Percentiles rank a stretch among this genome's conserved stretches.
Evolutionary conservation across 208 protist species (phyloP).

Genomic region (Trypanosomatidae sp.): DNA sequence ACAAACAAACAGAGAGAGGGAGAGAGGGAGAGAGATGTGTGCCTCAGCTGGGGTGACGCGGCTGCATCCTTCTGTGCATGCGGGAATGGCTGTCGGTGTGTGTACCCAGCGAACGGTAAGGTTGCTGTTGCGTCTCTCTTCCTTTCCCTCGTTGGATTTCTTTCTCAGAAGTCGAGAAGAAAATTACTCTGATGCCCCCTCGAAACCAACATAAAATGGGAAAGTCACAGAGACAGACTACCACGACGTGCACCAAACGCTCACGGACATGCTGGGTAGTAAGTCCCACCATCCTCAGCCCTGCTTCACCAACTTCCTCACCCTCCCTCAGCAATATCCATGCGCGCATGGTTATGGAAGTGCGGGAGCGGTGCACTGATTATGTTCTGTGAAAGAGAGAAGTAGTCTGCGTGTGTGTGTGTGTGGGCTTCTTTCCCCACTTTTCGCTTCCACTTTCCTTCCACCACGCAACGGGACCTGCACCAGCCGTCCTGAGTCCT

Average conservation of each 20-base stretch:
- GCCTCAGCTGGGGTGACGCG: not conserved
- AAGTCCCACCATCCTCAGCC: not conserved
- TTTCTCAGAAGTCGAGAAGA: not conserved
- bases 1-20: not conserved
- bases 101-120: not conserved
- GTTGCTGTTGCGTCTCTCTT: not conserved
- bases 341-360: no score
- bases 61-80: not conserved
- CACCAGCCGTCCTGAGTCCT: no score
- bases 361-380: no score
- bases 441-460: conserved; percentile 1
- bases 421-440: conserved; percentile 7
- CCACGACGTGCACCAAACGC: not conserved
- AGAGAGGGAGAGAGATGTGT: no score
- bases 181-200: not conserved
- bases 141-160: not conserved
- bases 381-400: not conserved
- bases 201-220: not conserved
- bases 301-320: no score
- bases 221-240: not conserved
- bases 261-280: not conserved
- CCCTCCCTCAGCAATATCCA: no score
- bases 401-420: not conserved
- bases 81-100: not conserved
- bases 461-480: no score